Evolutionary conservation across 2,329 filamentous ascomycete species (phyloP).

Genomic region (Cladosporium colombiae): DNA sequence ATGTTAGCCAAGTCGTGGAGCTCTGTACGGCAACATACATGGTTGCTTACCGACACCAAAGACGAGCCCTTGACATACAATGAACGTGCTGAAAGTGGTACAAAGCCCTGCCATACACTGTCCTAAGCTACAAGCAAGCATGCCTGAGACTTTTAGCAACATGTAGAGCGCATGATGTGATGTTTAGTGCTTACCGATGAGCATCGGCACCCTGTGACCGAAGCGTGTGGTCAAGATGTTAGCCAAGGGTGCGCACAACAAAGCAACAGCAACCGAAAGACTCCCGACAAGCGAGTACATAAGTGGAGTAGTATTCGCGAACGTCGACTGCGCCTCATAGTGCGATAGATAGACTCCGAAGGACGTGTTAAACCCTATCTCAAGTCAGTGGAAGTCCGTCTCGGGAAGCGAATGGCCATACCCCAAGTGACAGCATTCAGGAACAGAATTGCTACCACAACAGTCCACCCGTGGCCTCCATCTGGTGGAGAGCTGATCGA

Average conservation of each 20-base stretch:
- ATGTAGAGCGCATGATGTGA: not conserved
- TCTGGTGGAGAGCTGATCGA: conserved; percentile 29
- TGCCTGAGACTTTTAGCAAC: not conserved
- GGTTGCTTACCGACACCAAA: conserved; percentile 10
- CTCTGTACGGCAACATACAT: not conserved
- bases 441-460: conserved; percentile 31
- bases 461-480: conserved; percentile 43
- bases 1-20: not conserved
- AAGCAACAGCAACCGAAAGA: conserved; percentile 39
- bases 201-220: conserved; percentile 5
- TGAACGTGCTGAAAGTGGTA: not conserved
- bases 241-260: conserved; percentile 30
- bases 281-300: conserved; percentile 46
- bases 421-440: conserved; percentile 40
- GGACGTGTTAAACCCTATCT: conserved; percentile 25
- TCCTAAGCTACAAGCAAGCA: conserved; percentile 13
- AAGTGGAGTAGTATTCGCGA: conserved; percentile 38
- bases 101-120: conserved; percentile 15
- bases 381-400: not conserved
- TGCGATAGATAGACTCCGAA: conserved; percentile 49
- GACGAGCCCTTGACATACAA: conserved; percentile 4
- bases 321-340: conserved; percentile 41
- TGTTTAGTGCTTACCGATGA: not conserved
- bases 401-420: conserved; percentile 20
- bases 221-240: conserved; percentile 14